Conservation (phyloP, 2,329 filamentous ascomycete genomes). For the Camillea tinctor region DNA sequence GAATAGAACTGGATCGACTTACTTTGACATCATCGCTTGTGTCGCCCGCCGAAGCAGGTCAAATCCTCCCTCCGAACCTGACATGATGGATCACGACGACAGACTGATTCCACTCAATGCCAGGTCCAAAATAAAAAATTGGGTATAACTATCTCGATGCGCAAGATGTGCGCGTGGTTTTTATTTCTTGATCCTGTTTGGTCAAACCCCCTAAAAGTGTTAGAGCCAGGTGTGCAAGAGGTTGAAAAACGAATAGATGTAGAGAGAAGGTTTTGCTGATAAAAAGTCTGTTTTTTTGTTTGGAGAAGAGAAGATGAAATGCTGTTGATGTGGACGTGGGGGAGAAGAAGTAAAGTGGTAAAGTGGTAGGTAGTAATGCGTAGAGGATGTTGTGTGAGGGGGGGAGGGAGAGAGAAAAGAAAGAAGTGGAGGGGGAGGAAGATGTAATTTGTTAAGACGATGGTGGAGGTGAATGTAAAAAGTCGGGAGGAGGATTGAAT, state of each 20-base stretch:
- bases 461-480: neutral
- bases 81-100: constrained; percentile 40
- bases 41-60: constrained; percentile 60
- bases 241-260: neutral
- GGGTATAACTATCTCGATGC: neutral
- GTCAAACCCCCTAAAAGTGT: neutral
- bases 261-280: neutral
- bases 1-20: constrained; percentile 33
- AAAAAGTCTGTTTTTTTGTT: constrained; percentile 9
- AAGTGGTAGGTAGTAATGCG: constrained; percentile 2
- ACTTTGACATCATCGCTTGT: constrained; percentile 63
- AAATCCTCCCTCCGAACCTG: constrained; percentile 52
- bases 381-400: neutral
- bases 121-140: constrained; percentile 20
- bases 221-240: neutral
- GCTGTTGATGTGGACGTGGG: constrained; percentile 10
- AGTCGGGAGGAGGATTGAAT: no score
- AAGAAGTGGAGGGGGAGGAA: neutral
- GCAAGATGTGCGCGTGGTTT: neutral
- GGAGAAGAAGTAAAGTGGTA: no score
- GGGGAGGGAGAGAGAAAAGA: neutral
- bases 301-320: constrained; percentile 16
- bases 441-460: neutral
- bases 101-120: constrained; percentile 17
- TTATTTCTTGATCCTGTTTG: neutral